Evolutionary conservation across 2,329 filamentous ascomycete species (phyloP).

Genomic region (Gaeumannomyces sp.): DNA sequence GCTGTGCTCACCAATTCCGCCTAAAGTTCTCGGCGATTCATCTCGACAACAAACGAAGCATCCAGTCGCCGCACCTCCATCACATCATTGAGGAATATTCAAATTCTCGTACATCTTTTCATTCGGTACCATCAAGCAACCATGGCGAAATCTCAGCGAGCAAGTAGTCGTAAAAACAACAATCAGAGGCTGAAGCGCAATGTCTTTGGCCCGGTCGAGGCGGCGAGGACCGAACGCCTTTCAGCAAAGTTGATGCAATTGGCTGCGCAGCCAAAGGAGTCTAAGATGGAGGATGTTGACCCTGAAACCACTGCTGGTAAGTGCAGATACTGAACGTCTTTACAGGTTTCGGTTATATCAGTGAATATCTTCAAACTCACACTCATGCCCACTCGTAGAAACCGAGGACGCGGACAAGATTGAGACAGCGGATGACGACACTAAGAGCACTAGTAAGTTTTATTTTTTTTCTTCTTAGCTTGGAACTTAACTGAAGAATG

Average conservation of each 20-base stretch:
- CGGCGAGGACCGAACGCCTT: conserved; percentile 73
- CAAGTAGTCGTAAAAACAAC: conserved; percentile 77
- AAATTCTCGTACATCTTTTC: background rate
- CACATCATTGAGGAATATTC: background rate
- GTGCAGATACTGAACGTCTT: background rate
- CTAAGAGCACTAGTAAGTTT: conserved; percentile 8
- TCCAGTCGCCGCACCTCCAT: background rate
- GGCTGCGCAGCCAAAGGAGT: conserved; percentile 63
- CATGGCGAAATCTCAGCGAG: conserved; percentile 85
- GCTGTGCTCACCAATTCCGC: background rate
- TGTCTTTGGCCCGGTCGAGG: conserved; percentile 79
- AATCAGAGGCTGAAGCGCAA: conserved; percentile 71
- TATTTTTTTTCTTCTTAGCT: background rate
- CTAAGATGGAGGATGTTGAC: conserved; percentile 25
- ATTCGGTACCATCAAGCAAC: conserved; percentile 6
- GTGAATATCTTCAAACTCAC: background rate
- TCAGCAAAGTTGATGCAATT: conserved; percentile 81
- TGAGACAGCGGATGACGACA: conserved; percentile 7
- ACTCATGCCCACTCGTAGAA: background rate
- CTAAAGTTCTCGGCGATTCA: no score
- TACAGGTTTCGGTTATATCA: background rate
- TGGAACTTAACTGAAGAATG: background rate
- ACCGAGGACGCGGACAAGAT: background rate
- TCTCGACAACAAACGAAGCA: background rate
- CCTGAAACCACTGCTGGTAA: background rate